Evolutionary conservation across 257 asterid species (phyloP), one percentile per base, ranked within the genome.

Genomic region (Fraxinus pennsylvanica): DNA sequence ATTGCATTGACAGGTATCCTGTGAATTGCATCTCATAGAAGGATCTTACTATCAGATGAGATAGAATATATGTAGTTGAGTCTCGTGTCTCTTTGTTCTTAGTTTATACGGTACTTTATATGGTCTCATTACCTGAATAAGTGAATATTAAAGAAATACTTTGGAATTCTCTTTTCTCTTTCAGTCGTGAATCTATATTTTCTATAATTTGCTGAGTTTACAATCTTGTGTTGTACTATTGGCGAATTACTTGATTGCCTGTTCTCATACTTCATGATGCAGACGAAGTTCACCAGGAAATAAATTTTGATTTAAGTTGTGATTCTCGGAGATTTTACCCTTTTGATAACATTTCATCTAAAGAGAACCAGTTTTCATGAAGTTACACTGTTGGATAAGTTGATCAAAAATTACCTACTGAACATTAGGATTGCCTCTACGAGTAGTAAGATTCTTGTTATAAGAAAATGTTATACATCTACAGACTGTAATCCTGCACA

Each of bases 1-100:
- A 92, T 72, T 92, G 94, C 88, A 92, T 92, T 45, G 85, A 90
- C 69, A 83, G 82, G 84, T 92, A 92, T 80, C 97, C 96, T 4
- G 88, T 90, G 38, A 86, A 76, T 66, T 90, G 68, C 47, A 85
- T 79, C 66, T 83, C 87, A 22, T 92, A 86, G 84, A 75, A 57
- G n/a, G 7, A 73, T 79, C 70, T 6, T 61, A 65, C 39, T 41
- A 25, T 43, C 29, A 36, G 61, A 29, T 66, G 35, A 7, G 39
- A 29, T 21, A n/a, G 22, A 9, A 19, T 50, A 73, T 73, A 76
- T 73, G 36, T 76, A 81, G 71, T 74, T 39, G 17, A 41, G 22
- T 72, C 38, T 30, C 22, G 61, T 17, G 59, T 67, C 77, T 72
- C 77, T 45, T 73, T 54, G 4, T 70, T 39, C 61, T 81, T 19